Evolutionary conservation across 2,329 filamentous ascomycete species (phyloP), one percentile per base, ranked within the genome.

Genomic region (Botrytis elliptica): DNA sequence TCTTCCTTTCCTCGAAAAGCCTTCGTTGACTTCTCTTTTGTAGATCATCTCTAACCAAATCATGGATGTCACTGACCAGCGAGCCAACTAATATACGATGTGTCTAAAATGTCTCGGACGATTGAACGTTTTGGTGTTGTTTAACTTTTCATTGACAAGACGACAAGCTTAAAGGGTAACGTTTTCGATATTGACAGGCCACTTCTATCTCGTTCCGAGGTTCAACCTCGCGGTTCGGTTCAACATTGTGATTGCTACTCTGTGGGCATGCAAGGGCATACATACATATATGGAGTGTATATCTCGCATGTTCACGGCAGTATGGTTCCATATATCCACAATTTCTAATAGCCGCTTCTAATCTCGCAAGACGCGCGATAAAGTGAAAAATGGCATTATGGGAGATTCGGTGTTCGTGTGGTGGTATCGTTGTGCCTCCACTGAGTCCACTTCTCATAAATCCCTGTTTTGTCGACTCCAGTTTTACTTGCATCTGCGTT

Each of bases 61-160:
- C 66, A 57, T 57, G 66, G 46, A 57, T 68, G 66, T 68, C 66
- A 68, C 66, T 57, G 66, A 36, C 66, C 66, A 68, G 25, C 66
- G 36, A 57, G 55, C 49, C 46, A 57, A 68, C 25, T 57, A 38
- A 55, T 38, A 68, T 57, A 33, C 46, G 46, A 68, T 38, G 57
- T 57, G 46, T 40, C 25, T 42, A 57, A 55, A 68, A 68, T 68
- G 66, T 68, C 66, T 68, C 66, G 66, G 66, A 33, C 25, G 36
- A 67, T 16, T 68, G 66, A 25, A 55, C 65, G 46, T 55, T 67
- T 55, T 55, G 65, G 46, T 20, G 16, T 29, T n/a, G 22, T 16
- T 67, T 52, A 52, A 67, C 46, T 52, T 67, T 67, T 12, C 33
- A 57, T 33, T 68, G 66, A 68, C 44, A 42, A 57, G 66, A 42